These are phyloP conservation scores for Phytophthora constricta DNA, from an alignment of 352 stramenopile species.

Conservation along the genomic window DNA sequence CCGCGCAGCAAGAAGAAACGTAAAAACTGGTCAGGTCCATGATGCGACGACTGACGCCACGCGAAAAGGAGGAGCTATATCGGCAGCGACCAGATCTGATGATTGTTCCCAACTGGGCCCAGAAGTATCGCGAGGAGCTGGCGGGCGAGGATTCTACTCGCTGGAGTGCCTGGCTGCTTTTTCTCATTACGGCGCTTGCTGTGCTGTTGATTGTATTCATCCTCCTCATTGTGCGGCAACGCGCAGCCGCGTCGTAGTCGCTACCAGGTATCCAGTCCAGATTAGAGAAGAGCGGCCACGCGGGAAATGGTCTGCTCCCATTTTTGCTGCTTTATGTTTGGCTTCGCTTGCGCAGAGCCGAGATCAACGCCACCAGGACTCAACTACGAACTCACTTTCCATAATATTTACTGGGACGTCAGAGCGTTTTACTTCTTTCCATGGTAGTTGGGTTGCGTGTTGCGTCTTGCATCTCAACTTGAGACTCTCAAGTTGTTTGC, in stretches of 20 bases:
- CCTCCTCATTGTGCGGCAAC: constrained; percentile 73
- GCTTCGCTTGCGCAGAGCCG: constrained; percentile 15
- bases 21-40: constrained; percentile 78
- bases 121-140: constrained; percentile 89
- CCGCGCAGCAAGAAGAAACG: constrained; percentile 81
- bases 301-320: constrained; percentile 34
- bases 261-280: neutral
- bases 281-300: constrained; percentile 39
- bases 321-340: constrained; percentile 44
- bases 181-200: constrained; percentile 70
- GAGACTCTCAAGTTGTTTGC: neutral
- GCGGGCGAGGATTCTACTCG: constrained; percentile 66
- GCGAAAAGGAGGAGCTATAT: constrained; percentile 88
- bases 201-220: constrained; percentile 83
- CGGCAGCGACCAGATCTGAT: constrained; percentile 80
- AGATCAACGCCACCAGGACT: constrained; percentile 16
- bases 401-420: constrained; percentile 50
- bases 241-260: constrained; percentile 29
- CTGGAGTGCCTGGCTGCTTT: constrained; percentile 83
- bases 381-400: constrained; percentile 42
- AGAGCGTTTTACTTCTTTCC: constrained; percentile 36
- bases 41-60: constrained; percentile 82
- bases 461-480: neutral
- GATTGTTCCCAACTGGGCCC: constrained; percentile 90
- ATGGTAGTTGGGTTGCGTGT: too few species aligned